phyloP scores from a whole-genome alignment of 176 grass and related monocot genomes.

The Microstegium vimineum region DNA sequence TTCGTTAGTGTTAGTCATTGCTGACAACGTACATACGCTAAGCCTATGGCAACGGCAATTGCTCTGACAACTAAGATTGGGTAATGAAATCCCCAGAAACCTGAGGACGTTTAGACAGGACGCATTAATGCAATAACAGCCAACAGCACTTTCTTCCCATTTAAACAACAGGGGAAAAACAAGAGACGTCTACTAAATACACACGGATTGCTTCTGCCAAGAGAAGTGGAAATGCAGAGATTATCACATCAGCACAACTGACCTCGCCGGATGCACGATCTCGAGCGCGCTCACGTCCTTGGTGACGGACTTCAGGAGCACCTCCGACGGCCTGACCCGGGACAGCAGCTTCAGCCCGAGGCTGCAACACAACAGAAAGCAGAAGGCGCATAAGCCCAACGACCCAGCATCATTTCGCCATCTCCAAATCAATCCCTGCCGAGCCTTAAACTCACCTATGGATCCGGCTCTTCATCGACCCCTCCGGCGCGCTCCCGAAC shows the following conservation, averaged over 20 bases:
- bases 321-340: conserved; percentile 76
- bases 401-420: conserved; percentile 11
- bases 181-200: background rate
- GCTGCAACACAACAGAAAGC: conserved; percentile 33
- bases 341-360: conserved; percentile 82
- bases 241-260: background rate
- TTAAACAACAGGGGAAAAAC: background rate
- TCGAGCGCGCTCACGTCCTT: conserved; percentile 74
- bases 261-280: conserved; percentile 77
- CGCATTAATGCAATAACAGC: background rate
- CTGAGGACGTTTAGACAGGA: background rate
- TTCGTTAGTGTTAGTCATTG: background rate
- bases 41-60: background rate
- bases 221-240: background rate
- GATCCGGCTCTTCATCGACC: conserved; percentile 80
- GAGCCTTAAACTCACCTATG: conserved; percentile 49
- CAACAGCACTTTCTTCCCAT: conserved; percentile 5
- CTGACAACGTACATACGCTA: background rate
- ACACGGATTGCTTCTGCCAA: background rate
- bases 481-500: conserved; percentile 73
- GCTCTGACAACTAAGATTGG: background rate
- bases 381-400: background rate
- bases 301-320: conserved; percentile 77
- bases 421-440: background rate
- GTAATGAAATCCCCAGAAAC: background rate